Base-by-base conservation (phyloP, 306 rosid species). In the Biancaea sappan region DNA sequence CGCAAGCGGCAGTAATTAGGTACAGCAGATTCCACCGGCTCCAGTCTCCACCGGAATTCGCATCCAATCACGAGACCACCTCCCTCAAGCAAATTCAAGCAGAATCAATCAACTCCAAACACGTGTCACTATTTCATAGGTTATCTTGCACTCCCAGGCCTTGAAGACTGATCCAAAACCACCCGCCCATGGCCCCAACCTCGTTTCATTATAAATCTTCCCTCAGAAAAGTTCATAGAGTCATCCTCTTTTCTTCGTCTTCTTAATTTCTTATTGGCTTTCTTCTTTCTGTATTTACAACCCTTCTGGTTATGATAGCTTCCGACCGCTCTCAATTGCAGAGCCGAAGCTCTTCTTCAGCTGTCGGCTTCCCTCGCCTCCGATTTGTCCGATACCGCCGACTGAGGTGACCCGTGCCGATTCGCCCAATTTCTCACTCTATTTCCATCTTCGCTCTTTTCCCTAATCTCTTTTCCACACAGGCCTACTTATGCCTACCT, bases 401-500 rank as follows among this genome's bases (percentile, higher is more conserved):
- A 24, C 53, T 86, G 89, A 83, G 86, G 83, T 79, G 50, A 62
- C 14, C 66, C 16, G 29, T 19, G 1, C 1, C 58, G 4, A 28
- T 0, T 11, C 38, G 1, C 7, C 10, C 38, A 16, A 32, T 28
- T 28, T 28, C 21, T 14, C 19, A 22, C 1, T 25, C 15, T 66
- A 28, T 24, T 16, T 44, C 34, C 81, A 24, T 1, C 46, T 72
- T 66, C 50, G 35, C 61, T 58, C 41, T 57, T 69, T 21, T 5
- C 0, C 16, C 68, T 10, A 2, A 15, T 43, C n/a, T 10, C 8
- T 8, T 60, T 18, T 34, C 15, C 56, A 58, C n/a, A n/a, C n/a
- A n/a, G n/a, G n/a, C n/a, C n/a, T n/a, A n/a, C n/a, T n/a, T n/a
- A 94, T 94, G 99, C 71, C 90, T 37, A 75, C 79, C 61, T 69